These are phyloP conservation scores for Saccharum hybrid DNA, from an alignment of 202 grass and related monocot species.

Conservation along the genomic window DNA sequence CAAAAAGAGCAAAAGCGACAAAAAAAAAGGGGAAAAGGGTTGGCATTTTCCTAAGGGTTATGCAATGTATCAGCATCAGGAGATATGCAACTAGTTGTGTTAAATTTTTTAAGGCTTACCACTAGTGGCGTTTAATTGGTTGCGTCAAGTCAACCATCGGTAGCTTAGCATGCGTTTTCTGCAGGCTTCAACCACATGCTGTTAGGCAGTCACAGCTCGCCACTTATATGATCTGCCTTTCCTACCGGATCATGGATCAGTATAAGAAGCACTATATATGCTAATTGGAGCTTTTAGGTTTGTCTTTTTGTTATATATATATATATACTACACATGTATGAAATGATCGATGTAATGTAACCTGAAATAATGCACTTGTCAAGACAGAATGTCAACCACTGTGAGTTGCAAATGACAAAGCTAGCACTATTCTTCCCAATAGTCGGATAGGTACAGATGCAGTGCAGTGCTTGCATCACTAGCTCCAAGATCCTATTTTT, in stretches of 20 bases:
- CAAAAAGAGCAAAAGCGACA: neutral
- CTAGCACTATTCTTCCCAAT: neutral
- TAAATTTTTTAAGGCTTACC: neutral
- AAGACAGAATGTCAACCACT: slow-evolving; percentile 8
- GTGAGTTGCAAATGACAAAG: slow-evolving; percentile 7
- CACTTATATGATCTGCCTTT: slow-evolving; percentile 1
- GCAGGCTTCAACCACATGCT: neutral
- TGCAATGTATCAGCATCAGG: neutral
- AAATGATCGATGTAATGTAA: neutral
- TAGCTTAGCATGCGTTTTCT: slow-evolving; percentile 1
- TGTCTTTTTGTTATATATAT: neutral
- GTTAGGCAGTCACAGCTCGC: slow-evolving; percentile 8
- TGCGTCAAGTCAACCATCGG: slow-evolving; percentile 30
- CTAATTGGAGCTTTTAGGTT: slow-evolving; percentile 2
- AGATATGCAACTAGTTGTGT: neutral
- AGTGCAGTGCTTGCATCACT: slow-evolving; percentile 9
- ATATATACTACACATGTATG: too few species aligned
- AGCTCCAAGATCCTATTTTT: neutral
- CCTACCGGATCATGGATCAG: neutral
- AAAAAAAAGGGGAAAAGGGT: neutral
- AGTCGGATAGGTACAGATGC: neutral
- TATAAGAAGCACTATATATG: neutral
- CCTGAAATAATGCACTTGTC: slow-evolving; percentile 3
- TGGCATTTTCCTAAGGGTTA: neutral
- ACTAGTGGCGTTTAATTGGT: neutral